phyloP scores from a whole-genome alignment of 768 basidiomycete genomes.

The Mycena metata region DNA sequence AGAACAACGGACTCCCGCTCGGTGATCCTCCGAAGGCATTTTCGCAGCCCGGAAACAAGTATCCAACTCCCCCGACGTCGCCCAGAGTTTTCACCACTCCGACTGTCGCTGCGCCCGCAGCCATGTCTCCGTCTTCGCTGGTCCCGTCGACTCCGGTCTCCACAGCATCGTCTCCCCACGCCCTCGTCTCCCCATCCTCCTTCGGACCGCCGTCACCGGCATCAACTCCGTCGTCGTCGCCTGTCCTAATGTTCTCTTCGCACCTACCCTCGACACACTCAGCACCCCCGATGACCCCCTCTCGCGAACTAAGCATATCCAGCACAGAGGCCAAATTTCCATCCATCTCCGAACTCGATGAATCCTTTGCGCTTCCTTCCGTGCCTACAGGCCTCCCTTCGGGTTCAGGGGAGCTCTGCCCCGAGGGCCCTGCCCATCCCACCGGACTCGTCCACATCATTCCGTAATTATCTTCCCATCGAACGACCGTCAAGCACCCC shows the following conservation, averaged over 20 bases:
- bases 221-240: slow-evolving; percentile 75
- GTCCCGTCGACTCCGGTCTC: slow-evolving; percentile 52
- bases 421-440: slow-evolving; percentile 22
- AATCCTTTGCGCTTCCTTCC: slow-evolving; percentile 64
- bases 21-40: slow-evolving; percentile 69
- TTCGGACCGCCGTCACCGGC: slow-evolving; percentile 84
- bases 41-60: slow-evolving; percentile 64
- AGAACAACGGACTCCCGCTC: slow-evolving; percentile 71
- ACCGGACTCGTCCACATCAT: slow-evolving; percentile 45
- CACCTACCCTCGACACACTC: slow-evolving; percentile 20
- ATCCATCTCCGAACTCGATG: slow-evolving; percentile 82
- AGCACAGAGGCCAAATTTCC: slow-evolving; percentile 63
- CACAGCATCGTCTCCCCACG: slow-evolving; percentile 65
- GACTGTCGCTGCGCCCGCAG: slow-evolving; percentile 47
- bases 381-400: slow-evolving; percentile 58
- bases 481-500: slow-evolving; percentile 81
- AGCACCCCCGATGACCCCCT: slow-evolving; percentile 23
- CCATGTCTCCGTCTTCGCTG: slow-evolving; percentile 40
- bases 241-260: slow-evolving; percentile 24
- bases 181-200: slow-evolving; percentile 76
- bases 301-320: slow-evolving; percentile 30
- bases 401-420: slow-evolving; percentile 35
- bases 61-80: slow-evolving; percentile 59
- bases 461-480: slow-evolving; percentile 58
- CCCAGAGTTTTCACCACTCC: slow-evolving; percentile 52